phyloP scores from a whole-genome alignment of 2,329 filamentous ascomycete genomes.

The Fusarium citri region DNA sequence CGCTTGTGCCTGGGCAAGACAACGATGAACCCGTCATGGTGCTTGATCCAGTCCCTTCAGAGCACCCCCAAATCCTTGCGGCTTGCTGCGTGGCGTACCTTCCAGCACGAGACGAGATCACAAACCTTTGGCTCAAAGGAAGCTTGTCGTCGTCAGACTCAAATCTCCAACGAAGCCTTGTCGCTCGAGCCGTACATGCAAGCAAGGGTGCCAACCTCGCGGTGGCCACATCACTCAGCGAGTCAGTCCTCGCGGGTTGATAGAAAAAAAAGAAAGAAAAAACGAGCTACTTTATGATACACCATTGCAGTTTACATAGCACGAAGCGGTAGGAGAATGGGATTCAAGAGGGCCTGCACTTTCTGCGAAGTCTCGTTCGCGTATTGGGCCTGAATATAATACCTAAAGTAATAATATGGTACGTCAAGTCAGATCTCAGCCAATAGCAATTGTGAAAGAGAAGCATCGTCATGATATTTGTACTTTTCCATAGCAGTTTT shows the following conservation, averaged over 20 bases:
- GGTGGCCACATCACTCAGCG: slow-evolving; percentile 51
- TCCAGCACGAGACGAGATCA: slow-evolving; percentile 87
- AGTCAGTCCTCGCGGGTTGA: slow-evolving; percentile 49
- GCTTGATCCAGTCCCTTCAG: slow-evolving; percentile 84
- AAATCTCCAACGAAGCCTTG: slow-evolving; percentile 49
- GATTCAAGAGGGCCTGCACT: not conserved
- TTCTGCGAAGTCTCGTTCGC: not conserved
- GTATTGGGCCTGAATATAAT: not conserved
- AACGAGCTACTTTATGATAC: not conserved
- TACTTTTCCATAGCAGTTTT: not conserved
- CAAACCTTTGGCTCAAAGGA: slow-evolving; percentile 94
- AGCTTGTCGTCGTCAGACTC: slow-evolving; percentile 58
- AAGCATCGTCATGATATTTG: not conserved
- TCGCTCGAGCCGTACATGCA: slow-evolving; percentile 56
- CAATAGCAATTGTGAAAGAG: not conserved
- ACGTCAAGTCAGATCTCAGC: not conserved
- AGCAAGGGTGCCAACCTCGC: slow-evolving; percentile 53
- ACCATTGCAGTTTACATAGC: not conserved
- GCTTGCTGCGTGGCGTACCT: slow-evolving; percentile 93
- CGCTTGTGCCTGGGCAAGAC: slow-evolving; percentile 67
- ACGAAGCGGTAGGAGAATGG: not conserved
- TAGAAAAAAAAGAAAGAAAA: not conserved
- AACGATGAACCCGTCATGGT: slow-evolving; percentile 63
- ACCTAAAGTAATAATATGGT: not conserved
- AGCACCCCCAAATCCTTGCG: slow-evolving; percentile 81